phyloP scores from a whole-genome alignment of 768 basidiomycete genomes.

The Boletus reticuloceps region DNA sequence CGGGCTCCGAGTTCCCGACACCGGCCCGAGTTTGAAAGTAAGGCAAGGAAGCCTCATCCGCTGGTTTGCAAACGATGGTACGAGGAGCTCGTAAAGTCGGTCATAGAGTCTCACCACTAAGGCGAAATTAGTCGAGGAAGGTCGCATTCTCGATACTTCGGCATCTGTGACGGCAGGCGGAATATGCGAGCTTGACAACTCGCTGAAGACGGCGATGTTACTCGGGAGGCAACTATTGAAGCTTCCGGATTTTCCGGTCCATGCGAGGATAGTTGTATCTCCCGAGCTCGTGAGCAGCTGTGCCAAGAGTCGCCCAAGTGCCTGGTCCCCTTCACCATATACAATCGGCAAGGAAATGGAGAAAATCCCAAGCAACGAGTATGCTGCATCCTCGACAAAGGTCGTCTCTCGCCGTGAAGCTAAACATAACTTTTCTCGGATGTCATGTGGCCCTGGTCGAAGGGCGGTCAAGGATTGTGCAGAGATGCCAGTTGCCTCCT shows the following conservation, averaged over 20 bases:
- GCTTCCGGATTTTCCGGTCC: neutral
- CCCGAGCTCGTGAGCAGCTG: conserved; percentile 1
- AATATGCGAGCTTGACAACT: neutral
- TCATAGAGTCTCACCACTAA: neutral
- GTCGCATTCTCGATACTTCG: neutral
- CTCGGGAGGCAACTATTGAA: conserved; percentile 1
- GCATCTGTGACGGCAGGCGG: neutral
- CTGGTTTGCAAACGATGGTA: neutral
- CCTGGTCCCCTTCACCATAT: conserved; percentile 12
- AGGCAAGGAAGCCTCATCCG: neutral
- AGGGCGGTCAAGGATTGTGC: neutral
- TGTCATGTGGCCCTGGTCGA: neutral
- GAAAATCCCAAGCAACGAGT: conserved; percentile 12
- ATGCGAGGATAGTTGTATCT: neutral
- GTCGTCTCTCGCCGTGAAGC: conserved; percentile 9
- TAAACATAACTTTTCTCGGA: conserved; percentile 4
- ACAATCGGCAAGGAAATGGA: conserved; percentile 2
- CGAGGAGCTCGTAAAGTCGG: neutral
- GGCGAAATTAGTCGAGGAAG: neutral
- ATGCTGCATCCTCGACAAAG: conserved; percentile 9
- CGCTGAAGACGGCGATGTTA: neutral
- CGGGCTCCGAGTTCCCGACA: neutral
- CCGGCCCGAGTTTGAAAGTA: neutral
- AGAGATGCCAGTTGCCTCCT: neutral
- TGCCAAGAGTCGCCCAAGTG: conserved; percentile 7